Conservation (phyloP, 1,284 basidiomycete genomes). For the Ceratobasidium sp. region DNA sequence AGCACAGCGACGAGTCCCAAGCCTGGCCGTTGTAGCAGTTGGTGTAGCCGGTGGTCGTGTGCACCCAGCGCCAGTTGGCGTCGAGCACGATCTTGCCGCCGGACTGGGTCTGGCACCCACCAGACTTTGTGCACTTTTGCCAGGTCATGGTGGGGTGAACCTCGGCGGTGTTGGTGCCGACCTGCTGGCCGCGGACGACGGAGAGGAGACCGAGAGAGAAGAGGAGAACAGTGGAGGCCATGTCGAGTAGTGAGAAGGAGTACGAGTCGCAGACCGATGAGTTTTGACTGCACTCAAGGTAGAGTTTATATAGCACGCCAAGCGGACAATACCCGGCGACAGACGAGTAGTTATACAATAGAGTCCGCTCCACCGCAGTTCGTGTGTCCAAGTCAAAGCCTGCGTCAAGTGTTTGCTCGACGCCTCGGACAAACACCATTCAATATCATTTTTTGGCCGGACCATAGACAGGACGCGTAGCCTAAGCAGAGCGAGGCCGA, state of each 20-base stretch:
- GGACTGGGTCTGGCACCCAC: too few relatives aligned
- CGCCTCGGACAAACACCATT: neutral
- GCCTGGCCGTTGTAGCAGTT: too few relatives aligned
- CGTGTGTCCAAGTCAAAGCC: constrained; percentile 6
- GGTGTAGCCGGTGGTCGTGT: too few relatives aligned
- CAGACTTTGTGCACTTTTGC: too few relatives aligned
- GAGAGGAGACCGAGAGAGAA: constrained; percentile 41
- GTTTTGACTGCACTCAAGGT: neutral
- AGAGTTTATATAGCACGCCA: constrained; percentile 2
- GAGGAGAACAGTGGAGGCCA: constrained; percentile 30
- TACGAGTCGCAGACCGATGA: neutral
- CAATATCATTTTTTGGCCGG: constrained; percentile 11
- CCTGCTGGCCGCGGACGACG: constrained; percentile 44
- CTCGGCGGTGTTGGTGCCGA: constrained; percentile 45
- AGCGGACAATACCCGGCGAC: constrained; percentile 17
- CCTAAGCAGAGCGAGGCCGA: constrained; percentile 1
- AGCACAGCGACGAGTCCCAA: too few relatives aligned
- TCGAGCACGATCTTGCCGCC: too few relatives aligned
- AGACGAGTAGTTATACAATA: neutral
- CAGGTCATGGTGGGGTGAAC: constrained; percentile 44
- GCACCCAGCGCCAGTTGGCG: too few relatives aligned
- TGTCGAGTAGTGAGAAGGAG: neutral
- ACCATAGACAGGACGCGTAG: constrained; percentile 9
- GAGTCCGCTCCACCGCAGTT: neutral
- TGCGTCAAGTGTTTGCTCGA: neutral